Base-by-base conservation (phyloP, 176 grass and related monocot genomes). In the Microstegium vimineum region DNA sequence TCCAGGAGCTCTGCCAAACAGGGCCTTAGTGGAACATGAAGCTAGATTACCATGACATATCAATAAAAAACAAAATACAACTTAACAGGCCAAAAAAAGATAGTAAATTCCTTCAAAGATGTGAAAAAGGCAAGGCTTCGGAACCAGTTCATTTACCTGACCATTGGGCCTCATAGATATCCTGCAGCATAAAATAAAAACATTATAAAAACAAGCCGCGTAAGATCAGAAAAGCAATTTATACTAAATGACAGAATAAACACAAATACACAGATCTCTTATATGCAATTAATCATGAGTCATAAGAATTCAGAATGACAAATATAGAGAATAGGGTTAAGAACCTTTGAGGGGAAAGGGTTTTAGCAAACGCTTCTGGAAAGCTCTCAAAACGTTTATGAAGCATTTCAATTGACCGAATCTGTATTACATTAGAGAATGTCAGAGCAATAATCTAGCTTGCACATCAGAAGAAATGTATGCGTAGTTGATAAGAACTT, bases 361-460 rank as follows among this genome's bases (percentile, higher is more conserved):
- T 93, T 66, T 93, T 95, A 34, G 84, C 88, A 90, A 98, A 98
- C 66, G 95, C 95, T 90, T 86, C 90, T 8, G 95, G 95, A 78
- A 98, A 98, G 74, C 88, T 95, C 88, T 98, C 92, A 84, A 98
- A 98, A 87, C 95, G 95, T 91, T 92, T 98, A 83, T 98, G 95
- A 87, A 98, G 87, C 95, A 98, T 98, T 73, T 98, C 92, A 74
- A 93, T 89, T 49, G 95, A 84, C 30, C 95, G 92, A 66, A 98
- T 98, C 95, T 98, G 89, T 73, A 81, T 76, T 73, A 75, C 83
- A 76, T 83, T 64, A 74, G 52, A 40, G 68, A 75, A 66, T 23
- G 66, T 67, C 25, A 62, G 27, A 78, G 69, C 57, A 30, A 20
- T 66, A 41, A 36, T 43, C 73, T 32, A 85, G 57, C 85, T 79